Evolutionary conservation across 805 yeast genomes (phyloP).

Genomic region (Wickerhamomyces canadensis): DNA sequence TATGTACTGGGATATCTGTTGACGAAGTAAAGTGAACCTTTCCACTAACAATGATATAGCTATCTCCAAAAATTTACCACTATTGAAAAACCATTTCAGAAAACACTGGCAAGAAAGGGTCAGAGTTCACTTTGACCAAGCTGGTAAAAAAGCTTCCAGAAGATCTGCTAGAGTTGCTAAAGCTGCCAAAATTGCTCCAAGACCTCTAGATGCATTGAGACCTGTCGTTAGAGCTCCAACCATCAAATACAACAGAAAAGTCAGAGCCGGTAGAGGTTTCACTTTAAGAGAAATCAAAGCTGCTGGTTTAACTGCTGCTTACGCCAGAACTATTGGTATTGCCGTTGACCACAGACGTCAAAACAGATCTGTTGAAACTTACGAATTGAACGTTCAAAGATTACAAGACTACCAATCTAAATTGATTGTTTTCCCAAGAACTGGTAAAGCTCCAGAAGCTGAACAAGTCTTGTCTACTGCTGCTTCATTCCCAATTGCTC

Average conservation of each 20-base stretch:
- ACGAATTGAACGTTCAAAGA: slow-evolving; percentile 92
- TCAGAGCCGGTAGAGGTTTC: slow-evolving; percentile 99
- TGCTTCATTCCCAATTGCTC: slow-evolving; percentile 88
- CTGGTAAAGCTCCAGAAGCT: slow-evolving; percentile 76
- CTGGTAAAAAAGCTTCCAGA: slow-evolving; percentile 98
- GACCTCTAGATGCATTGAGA: slow-evolving; percentile 93
- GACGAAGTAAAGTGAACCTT: not conserved
- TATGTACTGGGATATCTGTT: slow-evolving; percentile 25
- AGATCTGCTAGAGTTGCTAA: slow-evolving; percentile 89
- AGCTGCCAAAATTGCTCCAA: slow-evolving; percentile 96
- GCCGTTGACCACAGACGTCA: slow-evolving; percentile 99
- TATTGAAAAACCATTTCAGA: slow-evolving; percentile 99
- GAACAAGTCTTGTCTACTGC: slow-evolving; percentile 70
- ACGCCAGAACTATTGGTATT: slow-evolving; percentile 98
- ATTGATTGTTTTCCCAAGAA: slow-evolving; percentile 93
- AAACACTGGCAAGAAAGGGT: slow-evolving; percentile 99
- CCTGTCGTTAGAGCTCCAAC: slow-evolving; percentile 99
- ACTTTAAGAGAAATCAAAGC: slow-evolving; percentile 97
- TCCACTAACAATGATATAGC: slow-evolving; percentile 46
- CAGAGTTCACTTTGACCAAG: slow-evolving; percentile 99
- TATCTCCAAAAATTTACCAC: slow-evolving; percentile 97
- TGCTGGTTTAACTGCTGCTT: slow-evolving; percentile 87
- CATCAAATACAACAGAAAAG: slow-evolving; percentile 97
- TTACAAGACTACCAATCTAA: slow-evolving; percentile 94
- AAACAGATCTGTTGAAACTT: slow-evolving; percentile 95